Conservation (phyloP, 2,329 filamentous ascomycete genomes). For the Fusarium sublunatum region DNA sequence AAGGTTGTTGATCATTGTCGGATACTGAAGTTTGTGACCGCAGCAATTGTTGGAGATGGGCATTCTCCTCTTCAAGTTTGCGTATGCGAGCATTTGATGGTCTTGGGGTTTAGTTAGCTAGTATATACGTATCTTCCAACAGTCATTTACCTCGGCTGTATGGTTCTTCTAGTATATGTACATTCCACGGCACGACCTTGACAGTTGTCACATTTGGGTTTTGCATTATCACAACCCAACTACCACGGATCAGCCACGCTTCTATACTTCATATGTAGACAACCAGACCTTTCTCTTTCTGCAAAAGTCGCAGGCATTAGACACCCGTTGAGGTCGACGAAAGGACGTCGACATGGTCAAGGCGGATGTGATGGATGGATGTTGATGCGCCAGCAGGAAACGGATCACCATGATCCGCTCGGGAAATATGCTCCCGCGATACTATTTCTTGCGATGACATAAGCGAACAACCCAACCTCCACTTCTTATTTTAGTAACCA, state of each 20-base stretch:
- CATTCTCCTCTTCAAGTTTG: conserved; percentile 54
- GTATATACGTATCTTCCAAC: accelerated
- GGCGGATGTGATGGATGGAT: not conserved
- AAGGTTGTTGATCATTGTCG: not conserved
- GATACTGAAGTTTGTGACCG: conserved; percentile 6
- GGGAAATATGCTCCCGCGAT: too few species aligned
- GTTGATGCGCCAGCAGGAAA: too few species aligned
- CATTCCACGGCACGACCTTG: conserved; percentile 14
- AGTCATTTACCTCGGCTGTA: conserved; percentile 13
- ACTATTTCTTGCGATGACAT: too few species aligned
- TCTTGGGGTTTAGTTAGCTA: not conserved
- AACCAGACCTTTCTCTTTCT: conserved; percentile 33
- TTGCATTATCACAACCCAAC: conserved; percentile 39
- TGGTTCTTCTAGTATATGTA: conserved; percentile 23
- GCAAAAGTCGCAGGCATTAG: conserved; percentile 39
- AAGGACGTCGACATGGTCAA: not conserved
- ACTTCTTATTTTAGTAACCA: too few species aligned
- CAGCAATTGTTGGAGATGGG: conserved; percentile 48
- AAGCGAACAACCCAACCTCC: too few species aligned
- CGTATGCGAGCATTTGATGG: conserved; percentile 47
- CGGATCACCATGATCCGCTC: too few species aligned
- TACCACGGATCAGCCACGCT: not conserved
- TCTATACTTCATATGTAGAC: accelerated
- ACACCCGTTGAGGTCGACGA: not conserved
- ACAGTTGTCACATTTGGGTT: conserved; percentile 35